These are phyloP conservation scores for Russula foetens DNA, from an alignment of 768 basidiomycete genomes.

Conservation along the genomic window DNA sequence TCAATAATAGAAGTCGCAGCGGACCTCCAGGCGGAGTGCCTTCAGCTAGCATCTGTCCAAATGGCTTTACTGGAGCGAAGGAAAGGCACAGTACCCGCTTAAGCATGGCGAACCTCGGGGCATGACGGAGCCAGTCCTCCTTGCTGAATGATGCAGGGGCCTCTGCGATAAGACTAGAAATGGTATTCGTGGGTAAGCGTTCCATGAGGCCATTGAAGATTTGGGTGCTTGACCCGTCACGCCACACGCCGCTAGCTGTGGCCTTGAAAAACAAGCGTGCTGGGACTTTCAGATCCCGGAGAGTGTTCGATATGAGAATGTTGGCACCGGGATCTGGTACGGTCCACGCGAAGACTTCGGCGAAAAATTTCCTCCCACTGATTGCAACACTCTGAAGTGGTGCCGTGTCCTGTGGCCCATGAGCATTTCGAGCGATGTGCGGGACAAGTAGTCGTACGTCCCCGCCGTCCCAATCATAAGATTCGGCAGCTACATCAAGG, in stretches of 20 bases:
- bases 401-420: background rate
- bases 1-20: background rate
- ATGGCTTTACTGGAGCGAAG: background rate
- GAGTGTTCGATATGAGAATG: fast-evolving
- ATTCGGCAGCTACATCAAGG: background rate
- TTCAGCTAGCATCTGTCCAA: background rate
- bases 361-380: no score
- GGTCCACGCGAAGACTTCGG: background rate
- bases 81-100: background rate
- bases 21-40: background rate
- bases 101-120: background rate
- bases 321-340: background rate
- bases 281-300: background rate
- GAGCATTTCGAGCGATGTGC: background rate
- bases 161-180: background rate
- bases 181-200: background rate
- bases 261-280: background rate
- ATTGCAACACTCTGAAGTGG: conserved; percentile 1
- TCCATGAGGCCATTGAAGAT: background rate
- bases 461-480: background rate
- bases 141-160: background rate
- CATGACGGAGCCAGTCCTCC: background rate
- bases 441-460: background rate
- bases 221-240: fast-evolving
- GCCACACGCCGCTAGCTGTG: background rate